Base-by-base conservation (phyloP, 495 filamentous ascomycete species). In the Tuber aestivum region DNA sequence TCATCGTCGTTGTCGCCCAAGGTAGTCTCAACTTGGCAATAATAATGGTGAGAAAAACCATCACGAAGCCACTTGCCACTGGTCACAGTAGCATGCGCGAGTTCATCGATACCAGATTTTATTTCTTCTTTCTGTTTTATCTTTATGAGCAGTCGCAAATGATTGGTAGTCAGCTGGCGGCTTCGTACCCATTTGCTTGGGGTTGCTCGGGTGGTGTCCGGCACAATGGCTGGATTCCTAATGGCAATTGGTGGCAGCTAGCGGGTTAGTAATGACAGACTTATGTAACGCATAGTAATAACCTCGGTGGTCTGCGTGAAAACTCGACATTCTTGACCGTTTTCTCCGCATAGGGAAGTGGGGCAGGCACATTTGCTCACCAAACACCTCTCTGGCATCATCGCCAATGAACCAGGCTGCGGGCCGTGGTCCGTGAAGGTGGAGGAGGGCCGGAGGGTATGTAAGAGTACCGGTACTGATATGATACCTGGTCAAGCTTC, bases 131-230 rank as follows among this genome's bases (percentile, higher is more conserved):
- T n/a, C 37, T 73, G 32, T 61, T 79, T 78, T 75, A 79, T 79
- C 61, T 77, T 78, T 75, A 79, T 79, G 72, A 79, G 78, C 45
- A 73, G 70, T 79, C 76, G 78, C 35, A 79, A 79, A 70, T 79
- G 70, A 79, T 79, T 79, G 76, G 76, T 69, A 61, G 72, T 79
- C 72, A 78, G 72, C 76, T 73, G 76, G 40, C 12, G 42, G 32
- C 42, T 69, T 35, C 56, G 27, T n/a, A 12, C 56, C 20, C 56
- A 16, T 65, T 65, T 35, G 12, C 27, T 32, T 35, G 14, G 3
- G 32, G 27, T 4, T 61, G 50, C 50, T 61, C 16, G 8, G 12
- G 23, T 6, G 50, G 50, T 18, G 56, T 32, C 14, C 12, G 56
- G 56, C 38, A 40, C 7, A 7, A 40, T 40, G 18, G 56, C 56